These are phyloP conservation scores for Cyphellophora europaea DNA, from an alignment of 2,329 filamentous ascomycete genomes.

Conservation along the genomic window DNA sequence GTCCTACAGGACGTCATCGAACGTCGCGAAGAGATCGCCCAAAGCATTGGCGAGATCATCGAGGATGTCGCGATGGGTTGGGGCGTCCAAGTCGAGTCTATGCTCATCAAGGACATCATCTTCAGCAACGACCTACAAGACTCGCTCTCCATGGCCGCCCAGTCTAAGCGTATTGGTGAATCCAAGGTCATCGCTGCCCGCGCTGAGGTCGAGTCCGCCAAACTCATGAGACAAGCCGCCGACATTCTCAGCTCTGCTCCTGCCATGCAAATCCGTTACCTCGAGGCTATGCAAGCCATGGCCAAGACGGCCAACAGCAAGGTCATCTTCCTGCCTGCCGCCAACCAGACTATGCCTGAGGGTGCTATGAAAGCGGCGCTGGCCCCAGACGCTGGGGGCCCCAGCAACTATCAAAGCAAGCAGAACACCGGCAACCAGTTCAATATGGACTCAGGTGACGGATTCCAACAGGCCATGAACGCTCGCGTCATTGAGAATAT, in stretches of 20 bases:
- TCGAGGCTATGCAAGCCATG: conserved; percentile 98
- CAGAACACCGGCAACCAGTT: conserved; percentile 30
- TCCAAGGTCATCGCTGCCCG: conserved; percentile 96
- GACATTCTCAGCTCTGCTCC: conserved; percentile 87
- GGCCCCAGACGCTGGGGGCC: conserved; percentile 40
- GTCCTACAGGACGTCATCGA: conserved; percentile 98
- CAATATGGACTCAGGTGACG: conserved; percentile 35
- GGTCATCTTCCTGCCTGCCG: conserved; percentile 70
- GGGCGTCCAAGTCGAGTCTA: conserved; percentile 94
- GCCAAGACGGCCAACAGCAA: conserved; percentile 85
- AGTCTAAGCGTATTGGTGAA: conserved; percentile 97
- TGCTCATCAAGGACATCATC: conserved; percentile 99
- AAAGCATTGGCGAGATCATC: conserved; percentile 93
- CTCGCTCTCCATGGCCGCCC: conserved; percentile 92
- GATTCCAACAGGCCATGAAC: conserved; percentile 74
- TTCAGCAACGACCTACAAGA: conserved; percentile 95
- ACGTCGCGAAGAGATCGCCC: conserved; percentile 91
- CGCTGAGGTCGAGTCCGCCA: conserved; percentile 91
- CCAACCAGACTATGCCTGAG: conserved; percentile 48
- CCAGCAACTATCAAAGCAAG: conserved; percentile 34
- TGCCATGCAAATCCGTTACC: conserved; percentile 96
- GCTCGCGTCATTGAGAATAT: conserved; percentile 79
- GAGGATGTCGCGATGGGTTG: conserved; percentile 89
- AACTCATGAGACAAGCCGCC: conserved; percentile 68
- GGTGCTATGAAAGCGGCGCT: conserved; percentile 38